Base-by-base conservation (phyloP, 2,329 filamentous ascomycete genomes). In the Ambrosiella cleistominuta region DNA sequence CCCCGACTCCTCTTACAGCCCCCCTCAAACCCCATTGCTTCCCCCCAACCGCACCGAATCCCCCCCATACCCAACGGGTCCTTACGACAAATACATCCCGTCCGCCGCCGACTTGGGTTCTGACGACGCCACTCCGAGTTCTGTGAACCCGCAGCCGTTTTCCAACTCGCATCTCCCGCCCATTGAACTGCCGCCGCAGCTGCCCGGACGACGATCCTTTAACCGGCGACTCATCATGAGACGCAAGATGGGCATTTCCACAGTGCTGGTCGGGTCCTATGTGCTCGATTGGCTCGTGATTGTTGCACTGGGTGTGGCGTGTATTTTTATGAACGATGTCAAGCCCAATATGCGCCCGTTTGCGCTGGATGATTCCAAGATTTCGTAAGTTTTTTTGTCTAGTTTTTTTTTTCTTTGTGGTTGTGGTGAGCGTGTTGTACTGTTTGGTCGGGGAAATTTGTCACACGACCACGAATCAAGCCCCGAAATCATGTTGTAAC, bases 281-380 rank as follows among this genome's bases (percentile, higher is more conserved):
- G 69, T 84, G 56, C 70, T 87, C 60, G 86, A 90, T 70, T 91
- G 86, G 86, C 68, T 86, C 17, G 70, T 86, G 53, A 78, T 86
- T 61, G 69, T 85, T 51, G 73, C 68, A 53, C 75, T 81, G 39
- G 80, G 75, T 35, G 76, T 72, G 13, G 71, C 82, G 35, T 82
- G 78, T 58, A 77, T 70, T 56, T 75, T 74, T n/a, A 76, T 87
- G 64, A 78, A 77, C 56, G 72, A 69, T 54, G 71, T 83, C 57
- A 71, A 75, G 15, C 85, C 85, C 2, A 84, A 81, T 65, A 80
- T 81, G 64, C 76, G 82, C 45, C 81, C 83, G 0, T 91, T 93
- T 69, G 83, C 81, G 15, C 77, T 88, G 12, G 65, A 68, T 40
- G 83, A 96, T 65, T 80, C 83, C 19, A 78, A 80, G 61, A 95